Percentiles rank a stretch among this genome's conserved stretches.
phyloP scores from a whole-genome alignment of 192 early-diverging fungal genomes.

The Coemansia sp. region DNA sequence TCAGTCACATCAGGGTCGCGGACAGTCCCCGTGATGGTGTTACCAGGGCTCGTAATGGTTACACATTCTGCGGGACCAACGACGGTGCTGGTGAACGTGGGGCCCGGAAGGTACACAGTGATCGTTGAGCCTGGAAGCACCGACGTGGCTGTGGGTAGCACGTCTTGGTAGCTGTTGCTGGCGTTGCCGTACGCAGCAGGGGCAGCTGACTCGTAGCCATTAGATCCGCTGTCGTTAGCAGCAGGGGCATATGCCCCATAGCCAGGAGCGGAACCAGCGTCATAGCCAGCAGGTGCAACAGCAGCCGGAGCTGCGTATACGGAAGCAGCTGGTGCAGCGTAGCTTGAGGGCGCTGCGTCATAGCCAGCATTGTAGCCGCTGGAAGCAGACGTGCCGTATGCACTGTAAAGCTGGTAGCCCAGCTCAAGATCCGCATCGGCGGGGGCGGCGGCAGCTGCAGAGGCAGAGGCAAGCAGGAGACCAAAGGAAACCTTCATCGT shows the following conservation, averaged over 20 bases:
- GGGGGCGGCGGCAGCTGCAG: conserved; percentile 41
- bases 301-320: conserved; percentile 18
- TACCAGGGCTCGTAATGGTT: conserved; percentile 34
- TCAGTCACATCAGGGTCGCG: conserved; percentile 29
- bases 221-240: not conserved
- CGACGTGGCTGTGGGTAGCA: conserved; percentile 19
- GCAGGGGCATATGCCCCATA: conserved; percentile 23
- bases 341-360: conserved; percentile 10
- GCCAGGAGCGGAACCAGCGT: conserved; percentile 8
- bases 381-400: conserved; percentile 21
- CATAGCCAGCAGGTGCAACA: conserved; percentile 12
- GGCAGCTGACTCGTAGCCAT: conserved; percentile 15
- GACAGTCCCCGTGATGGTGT: conserved; percentile 30
- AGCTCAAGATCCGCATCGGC: conserved; percentile 32
- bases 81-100: conserved; percentile 27
- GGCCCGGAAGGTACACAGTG: conserved; percentile 28
- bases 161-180: conserved; percentile 10
- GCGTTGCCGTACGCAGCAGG: conserved; percentile 11
- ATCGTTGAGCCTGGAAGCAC: conserved; percentile 23
- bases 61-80: conserved; percentile 14
- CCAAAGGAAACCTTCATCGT: conserved; percentile 54
- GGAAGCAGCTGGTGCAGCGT: conserved; percentile 10
- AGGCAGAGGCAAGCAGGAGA: conserved; percentile 33
- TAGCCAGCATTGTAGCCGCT: conserved; percentile 1
- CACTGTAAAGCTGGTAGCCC: conserved; percentile 23